Evolutionary conservation across 176 grass and related monocot genomes (phyloP).

Genomic region (Triticum turgidum): DNA sequence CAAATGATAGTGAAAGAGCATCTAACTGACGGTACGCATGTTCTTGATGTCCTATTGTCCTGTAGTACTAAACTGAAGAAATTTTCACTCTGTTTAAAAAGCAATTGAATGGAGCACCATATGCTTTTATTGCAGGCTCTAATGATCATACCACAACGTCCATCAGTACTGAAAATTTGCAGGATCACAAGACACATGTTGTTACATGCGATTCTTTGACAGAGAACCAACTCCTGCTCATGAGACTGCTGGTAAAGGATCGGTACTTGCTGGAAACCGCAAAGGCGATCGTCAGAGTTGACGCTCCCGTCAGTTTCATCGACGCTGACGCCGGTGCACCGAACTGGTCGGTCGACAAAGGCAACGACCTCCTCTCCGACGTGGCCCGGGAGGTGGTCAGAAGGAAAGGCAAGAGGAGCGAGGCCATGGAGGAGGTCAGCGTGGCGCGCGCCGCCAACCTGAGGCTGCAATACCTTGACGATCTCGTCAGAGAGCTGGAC

Average conservation of each 20-base stretch:
- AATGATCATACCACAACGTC: slow-evolving; percentile 6
- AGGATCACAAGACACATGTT: neutral
- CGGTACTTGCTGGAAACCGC: slow-evolving; percentile 58
- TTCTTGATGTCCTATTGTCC: neutral
- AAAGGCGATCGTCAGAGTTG: slow-evolving; percentile 42
- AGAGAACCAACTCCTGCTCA: slow-evolving; percentile 57
- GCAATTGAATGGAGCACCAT: neutral
- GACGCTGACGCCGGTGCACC: slow-evolving; percentile 17
- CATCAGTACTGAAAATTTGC: neutral
- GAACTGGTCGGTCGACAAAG: slow-evolving; percentile 41
- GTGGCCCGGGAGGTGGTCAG: slow-evolving; percentile 55
- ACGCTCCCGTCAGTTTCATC: slow-evolving; percentile 22
- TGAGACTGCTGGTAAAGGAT: slow-evolving; percentile 50
- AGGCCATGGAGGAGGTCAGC: slow-evolving; percentile 25
- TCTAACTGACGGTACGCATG: slow-evolving; percentile 39
- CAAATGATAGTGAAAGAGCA: slow-evolving; percentile 16
- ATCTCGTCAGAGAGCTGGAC: slow-evolving; percentile 77
- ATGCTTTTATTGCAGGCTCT: slow-evolving; percentile 39
- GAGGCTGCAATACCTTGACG: slow-evolving; percentile 39
- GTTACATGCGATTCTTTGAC: slow-evolving; percentile 50
- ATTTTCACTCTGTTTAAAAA: neutral
- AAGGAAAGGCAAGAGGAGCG: slow-evolving; percentile 62
- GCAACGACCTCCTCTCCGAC: slow-evolving; percentile 56
- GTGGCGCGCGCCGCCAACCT: neutral
- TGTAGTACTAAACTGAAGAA: neutral